phyloP scores from a whole-genome alignment of 106 monocot species.

The Acorus gramineus region DNA sequence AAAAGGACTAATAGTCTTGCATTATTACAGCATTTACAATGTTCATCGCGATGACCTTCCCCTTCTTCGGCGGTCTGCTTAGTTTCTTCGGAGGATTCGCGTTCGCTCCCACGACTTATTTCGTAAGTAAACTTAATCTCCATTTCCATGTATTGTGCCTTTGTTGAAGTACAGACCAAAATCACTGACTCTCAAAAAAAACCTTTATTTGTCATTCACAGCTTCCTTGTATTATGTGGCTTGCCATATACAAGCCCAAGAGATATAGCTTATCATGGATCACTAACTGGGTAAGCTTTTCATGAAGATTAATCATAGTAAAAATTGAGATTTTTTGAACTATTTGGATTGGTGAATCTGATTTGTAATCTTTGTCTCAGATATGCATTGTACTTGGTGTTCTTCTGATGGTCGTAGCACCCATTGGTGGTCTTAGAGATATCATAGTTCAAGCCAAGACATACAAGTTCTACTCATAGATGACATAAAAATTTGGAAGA shows the following conservation, averaged over 20 bases:
- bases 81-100: constrained; percentile 35
- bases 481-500: constrained; percentile 13
- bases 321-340: not conserved
- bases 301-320: not conserved
- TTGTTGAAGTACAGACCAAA: too few species aligned
- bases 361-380: constrained; percentile 12
- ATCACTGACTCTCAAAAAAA: too few species aligned
- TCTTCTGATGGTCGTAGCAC: constrained; percentile 32
- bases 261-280: constrained; percentile 53
- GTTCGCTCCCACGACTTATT: constrained; percentile 36
- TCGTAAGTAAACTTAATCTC: constrained; percentile 9
- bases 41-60: constrained; percentile 20
- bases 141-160: too few species aligned
- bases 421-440: constrained; percentile 41
- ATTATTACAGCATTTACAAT: constrained; percentile 10
- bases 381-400: constrained; percentile 41
- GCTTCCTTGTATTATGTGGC: constrained; percentile 82
- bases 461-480: constrained; percentile 34
- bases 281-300: constrained; percentile 32
- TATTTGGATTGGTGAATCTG: not conserved
- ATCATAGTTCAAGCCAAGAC: constrained; percentile 32
- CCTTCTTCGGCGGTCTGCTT: constrained; percentile 27
- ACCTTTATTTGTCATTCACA: constrained; percentile 2
- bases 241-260: constrained; percentile 49
- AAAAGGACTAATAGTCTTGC: too few species aligned